Base-by-base conservation (phyloP, 2,329 filamentous ascomycete species). In the Fusarium sp. region DNA sequence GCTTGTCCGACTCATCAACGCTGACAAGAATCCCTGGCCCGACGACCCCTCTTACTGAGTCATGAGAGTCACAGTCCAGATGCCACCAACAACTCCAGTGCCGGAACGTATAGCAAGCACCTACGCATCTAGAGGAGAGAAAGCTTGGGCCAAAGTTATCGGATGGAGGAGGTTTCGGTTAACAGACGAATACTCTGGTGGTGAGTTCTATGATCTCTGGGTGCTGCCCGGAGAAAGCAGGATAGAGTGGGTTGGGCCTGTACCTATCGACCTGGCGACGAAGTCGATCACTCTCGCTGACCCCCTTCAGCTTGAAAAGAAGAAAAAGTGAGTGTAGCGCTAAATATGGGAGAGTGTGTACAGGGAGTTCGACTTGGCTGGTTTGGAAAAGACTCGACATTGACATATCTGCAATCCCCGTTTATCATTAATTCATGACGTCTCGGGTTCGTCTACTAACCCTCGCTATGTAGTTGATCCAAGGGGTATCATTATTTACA, bases 151-250 rank as follows among this genome's bases (percentile, higher is more conserved):
- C 18, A 25, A 45, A 50, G 37, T 48, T 14, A 45, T 73, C 25
- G 67, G 57, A 8, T 35, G 54, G 11, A 66, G 48, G 11, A 73
- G 63, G 20, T 73, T 74, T 25, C 60, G 32, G 1, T 39, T 64
- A 41, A 74, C 71, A 11, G 34, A 50, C 18, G 56, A 68, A 13
- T 35, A 74, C 2, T 57, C 64, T 25, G 64, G 64, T 10, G 72
- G 71, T 48, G 64, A 72, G 27, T 58, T 74, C 4, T 20, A n/a
- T 18, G 50, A 18, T 10, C 41, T 72, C 6, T 7, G 20, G n/a
- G 20, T 58, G 54, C 8, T 35, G 9, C 34, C 34, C 5, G 20
- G 14, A 11, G 48, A 52, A 13, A 52, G 25, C 9, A 52, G 48
- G 25, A 52, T 52, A 4, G 48, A 52, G 48, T 52, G 48, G 48